These are phyloP conservation scores for Arabidopsis suecica DNA, from an alignment of 345 rosid species.

Conservation along the genomic window DNA sequence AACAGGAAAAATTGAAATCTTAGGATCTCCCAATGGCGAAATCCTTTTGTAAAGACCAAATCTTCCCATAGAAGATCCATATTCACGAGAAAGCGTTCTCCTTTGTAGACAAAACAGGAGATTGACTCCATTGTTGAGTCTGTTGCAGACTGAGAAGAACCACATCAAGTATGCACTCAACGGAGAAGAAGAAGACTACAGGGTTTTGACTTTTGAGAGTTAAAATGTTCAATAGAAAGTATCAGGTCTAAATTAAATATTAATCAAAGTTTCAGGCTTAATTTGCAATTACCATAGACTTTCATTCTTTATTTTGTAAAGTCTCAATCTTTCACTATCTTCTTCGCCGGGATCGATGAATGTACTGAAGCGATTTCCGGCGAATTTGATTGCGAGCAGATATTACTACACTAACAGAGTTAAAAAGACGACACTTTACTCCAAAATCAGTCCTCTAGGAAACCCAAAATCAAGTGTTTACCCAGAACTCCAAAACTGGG, in stretches of 20 bases:
- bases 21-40: not conserved
- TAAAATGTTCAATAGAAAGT: not conserved
- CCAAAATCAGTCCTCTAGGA: constrained; percentile 82
- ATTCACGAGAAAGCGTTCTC: not conserved
- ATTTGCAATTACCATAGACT: not conserved
- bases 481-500: constrained; percentile 83
- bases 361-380: constrained; percentile 33
- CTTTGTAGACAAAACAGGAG: not conserved
- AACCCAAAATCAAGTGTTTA: constrained; percentile 57
- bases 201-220: too few species aligned
- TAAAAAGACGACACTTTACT: constrained; percentile 65
- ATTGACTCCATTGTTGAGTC: not conserved
- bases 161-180: not conserved
- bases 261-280: not conserved
- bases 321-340: not conserved
- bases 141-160: not conserved
- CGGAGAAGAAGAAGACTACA: not conserved
- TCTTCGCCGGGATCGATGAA: constrained; percentile 35
- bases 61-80: constrained; percentile 8
- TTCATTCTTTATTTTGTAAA: not conserved
- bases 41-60: not conserved
- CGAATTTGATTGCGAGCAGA: constrained; percentile 51
- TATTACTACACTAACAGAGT: constrained; percentile 66
- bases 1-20: constrained; percentile 1
- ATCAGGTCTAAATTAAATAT: not conserved